These are phyloP conservation scores for Suillus luteus DNA, from an alignment of 768 basidiomycete genomes.

Conservation along the genomic window DNA sequence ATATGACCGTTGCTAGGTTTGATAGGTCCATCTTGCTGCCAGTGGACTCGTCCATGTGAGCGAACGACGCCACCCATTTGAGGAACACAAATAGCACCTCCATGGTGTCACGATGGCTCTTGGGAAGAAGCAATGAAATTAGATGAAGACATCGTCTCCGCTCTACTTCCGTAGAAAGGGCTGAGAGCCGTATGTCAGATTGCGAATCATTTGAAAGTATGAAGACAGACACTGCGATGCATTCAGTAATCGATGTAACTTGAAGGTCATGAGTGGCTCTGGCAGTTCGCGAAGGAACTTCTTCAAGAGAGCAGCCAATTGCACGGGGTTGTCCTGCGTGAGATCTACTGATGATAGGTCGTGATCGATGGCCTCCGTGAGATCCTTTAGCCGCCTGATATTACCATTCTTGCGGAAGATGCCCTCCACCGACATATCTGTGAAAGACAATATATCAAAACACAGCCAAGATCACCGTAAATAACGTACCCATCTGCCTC, in stretches of 20 bases:
- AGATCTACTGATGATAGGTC: conserved; percentile 91
- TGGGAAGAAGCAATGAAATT: conserved; percentile 83
- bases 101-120: conserved; percentile 94
- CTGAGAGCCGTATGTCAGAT: conserved; percentile 33
- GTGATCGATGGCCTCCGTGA: conserved; percentile 92
- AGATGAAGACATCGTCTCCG: conserved; percentile 84
- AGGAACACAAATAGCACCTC: conserved; percentile 98
- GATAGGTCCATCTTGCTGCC: conserved; percentile 98
- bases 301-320: conserved; percentile 94
- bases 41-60: conserved; percentile 95
- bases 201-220: conserved; percentile 2
- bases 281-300: conserved; percentile 96
- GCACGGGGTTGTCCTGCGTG: conserved; percentile 93
- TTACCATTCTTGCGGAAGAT: conserved; percentile 99
- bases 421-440: conserved; percentile 99
- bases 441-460: conserved; percentile 11
- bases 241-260: conserved; percentile 86
- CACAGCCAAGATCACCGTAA: conserved; percentile 8
- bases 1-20: conserved; percentile 96
- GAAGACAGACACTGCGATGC: conserved; percentile 77
- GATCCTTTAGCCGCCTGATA: conserved; percentile 87
- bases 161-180: conserved; percentile 75
- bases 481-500: conserved; percentile 91
- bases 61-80: conserved; percentile 99
- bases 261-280: conserved; percentile 94